Evolutionary conservation across 495 filamentous ascomycete genomes (phyloP).

Genomic region (Melanomma pulvis-pyrius): DNA sequence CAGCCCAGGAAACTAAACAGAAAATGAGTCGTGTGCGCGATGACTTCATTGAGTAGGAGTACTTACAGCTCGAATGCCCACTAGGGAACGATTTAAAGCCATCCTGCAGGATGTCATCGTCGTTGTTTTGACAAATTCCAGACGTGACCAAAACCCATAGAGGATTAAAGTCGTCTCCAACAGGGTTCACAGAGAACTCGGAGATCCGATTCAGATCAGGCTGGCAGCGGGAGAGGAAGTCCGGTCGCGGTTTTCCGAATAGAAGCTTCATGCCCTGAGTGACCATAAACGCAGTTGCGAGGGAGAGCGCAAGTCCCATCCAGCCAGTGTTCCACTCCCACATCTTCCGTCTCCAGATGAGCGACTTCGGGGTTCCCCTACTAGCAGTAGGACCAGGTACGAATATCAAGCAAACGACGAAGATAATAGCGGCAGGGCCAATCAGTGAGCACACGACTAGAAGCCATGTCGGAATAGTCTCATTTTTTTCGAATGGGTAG

Average conservation of each 20-base stretch:
- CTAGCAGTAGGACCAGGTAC: constrained; percentile 51
- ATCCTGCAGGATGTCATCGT: constrained; percentile 51
- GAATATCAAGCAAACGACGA: constrained; percentile 53
- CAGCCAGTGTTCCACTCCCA: constrained; percentile 70
- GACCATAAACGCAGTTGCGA: constrained; percentile 60
- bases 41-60: background rate
- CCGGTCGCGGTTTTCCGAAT: constrained; percentile 66
- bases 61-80: constrained; percentile 69
- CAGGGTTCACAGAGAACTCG: constrained; percentile 53
- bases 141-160: constrained; percentile 56
- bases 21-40: constrained; percentile 2
- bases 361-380: constrained; percentile 40
- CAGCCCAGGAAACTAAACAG: constrained; percentile 60
- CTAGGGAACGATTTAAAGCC: constrained; percentile 70
- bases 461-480: constrained; percentile 58
- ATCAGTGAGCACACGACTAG: constrained; percentile 56
- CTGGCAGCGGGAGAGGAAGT: constrained; percentile 64
- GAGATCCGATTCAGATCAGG: constrained; percentile 55
- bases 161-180: constrained; percentile 50
- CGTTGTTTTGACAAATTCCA: constrained; percentile 56
- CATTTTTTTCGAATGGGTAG: constrained; percentile 56
- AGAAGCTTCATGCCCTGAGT: constrained; percentile 66
- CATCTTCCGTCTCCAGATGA: constrained; percentile 52
- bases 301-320: constrained; percentile 62
- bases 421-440: constrained; percentile 57